These are phyloP conservation scores for Clarireedia homoeocarpa DNA, from an alignment of 2,329 filamentous ascomycete genomes.

Conservation along the genomic window DNA sequence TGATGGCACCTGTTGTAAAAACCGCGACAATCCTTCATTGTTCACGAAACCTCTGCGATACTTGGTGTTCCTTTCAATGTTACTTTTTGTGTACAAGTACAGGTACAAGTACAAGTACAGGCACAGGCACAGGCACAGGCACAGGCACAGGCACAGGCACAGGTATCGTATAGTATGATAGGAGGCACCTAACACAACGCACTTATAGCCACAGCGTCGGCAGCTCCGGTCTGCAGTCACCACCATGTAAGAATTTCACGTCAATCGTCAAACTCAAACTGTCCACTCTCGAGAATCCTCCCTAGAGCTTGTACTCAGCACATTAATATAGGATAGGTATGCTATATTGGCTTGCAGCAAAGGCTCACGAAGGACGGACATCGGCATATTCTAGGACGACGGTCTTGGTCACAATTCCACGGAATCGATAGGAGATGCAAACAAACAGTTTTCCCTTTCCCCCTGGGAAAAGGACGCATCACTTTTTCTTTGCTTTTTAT, in stretches of 20 bases:
- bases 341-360: conserved; percentile 6
- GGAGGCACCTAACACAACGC: neutral
- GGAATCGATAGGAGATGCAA: neutral
- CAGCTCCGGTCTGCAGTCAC: conserved; percentile 3
- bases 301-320: neutral
- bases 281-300: neutral
- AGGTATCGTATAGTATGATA: neutral
- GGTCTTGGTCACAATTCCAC: too few relatives aligned
- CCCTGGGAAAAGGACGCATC: neutral
- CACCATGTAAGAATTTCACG: neutral
- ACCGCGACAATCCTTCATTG: neutral
- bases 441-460: neutral
- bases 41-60: neutral
- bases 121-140: too few relatives aligned
- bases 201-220: conserved; percentile 7
- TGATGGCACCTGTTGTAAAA: neutral
- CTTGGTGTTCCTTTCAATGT: conserved; percentile 8
- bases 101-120: too few relatives aligned
- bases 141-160: too few relatives aligned
- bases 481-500: neutral
- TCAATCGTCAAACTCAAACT: neutral
- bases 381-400: neutral
- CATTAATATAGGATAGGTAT: conserved; percentile 1
- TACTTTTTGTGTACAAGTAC: neutral
- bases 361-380: conserved; percentile 8